Evolutionary conservation across 306 rosid species (phyloP), one percentile per base, ranked within the genome.

Genomic region (Corylus avellana): DNA sequence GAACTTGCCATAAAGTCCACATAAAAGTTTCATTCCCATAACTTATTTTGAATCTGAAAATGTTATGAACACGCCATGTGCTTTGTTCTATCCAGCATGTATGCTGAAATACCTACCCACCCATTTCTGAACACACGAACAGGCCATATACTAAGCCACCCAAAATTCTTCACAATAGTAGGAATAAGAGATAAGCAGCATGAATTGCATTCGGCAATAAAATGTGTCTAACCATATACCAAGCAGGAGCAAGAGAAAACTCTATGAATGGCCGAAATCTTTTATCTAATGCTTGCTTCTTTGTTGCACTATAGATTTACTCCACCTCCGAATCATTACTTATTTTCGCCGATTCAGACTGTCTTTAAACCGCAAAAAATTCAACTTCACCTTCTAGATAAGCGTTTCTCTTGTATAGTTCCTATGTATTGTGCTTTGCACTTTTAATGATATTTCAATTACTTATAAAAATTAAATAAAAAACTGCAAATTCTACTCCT

Each of bases 151-250:
- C 13, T 12, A 35, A 14, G 47, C 49, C 22, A 53, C 44, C 18
- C 4, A 53, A 27, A n/a, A 29, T 29, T 64, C 79, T 12, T 66
- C 55, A 50, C 76, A 61, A 54, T 22, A 7, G 42, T 0, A 67
- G 18, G 72, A 67, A 8, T 71, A 81, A 17, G 72, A 75, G 70
- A 50, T 22, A 22, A 57, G 59, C 74, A 76, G 51, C 75, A 75
- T 66, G 29, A 56, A 58, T 49, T 48, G 70, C 17, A 22, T n/a
- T 53, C 53, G 54, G 62, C 58, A 67, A 78, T 71, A 50, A 57
- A 48, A 29, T 69, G 57, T 72, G 58, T 79, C 7, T n/a, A 27
- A 61, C 27, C 62, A 56, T 61, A 61, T 27, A 62, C 68, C 59
- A 25, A 53, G 50, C 32, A 51, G 63, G 57, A 77, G 48, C 51